These are phyloP conservation scores for Wallacemonas rigidus DNA, from an alignment of 208 protist genomes.

Conservation along the genomic window DNA sequence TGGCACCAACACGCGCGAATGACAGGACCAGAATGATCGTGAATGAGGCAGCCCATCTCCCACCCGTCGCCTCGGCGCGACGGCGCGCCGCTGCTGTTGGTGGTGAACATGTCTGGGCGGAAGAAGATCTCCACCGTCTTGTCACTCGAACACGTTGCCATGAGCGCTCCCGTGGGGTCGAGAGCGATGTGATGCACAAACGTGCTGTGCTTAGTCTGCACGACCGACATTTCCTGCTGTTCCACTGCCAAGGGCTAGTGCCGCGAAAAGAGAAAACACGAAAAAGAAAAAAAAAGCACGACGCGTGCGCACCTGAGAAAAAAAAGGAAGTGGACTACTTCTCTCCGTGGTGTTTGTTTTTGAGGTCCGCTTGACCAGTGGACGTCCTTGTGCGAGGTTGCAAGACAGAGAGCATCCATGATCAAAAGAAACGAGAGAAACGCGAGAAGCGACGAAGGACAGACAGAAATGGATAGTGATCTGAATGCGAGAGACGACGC, in stretches of 20 bases:
- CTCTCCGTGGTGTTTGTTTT: no score
- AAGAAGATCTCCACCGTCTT: constrained; percentile 84
- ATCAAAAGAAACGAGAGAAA: no score
- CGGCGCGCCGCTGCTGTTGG: constrained; percentile 1
- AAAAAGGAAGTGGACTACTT: no score
- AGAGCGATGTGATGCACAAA: constrained; percentile 87
- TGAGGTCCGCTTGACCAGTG: no score
- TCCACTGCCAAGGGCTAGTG: no score
- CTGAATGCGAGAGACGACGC: no score
- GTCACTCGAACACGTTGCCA: constrained; percentile 89
- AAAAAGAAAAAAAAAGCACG: neutral
- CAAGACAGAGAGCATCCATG: no score
- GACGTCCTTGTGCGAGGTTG: no score
- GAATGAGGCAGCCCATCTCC: constrained; percentile 65
- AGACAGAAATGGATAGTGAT: no score
- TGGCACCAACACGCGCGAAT: constrained; percentile 85
- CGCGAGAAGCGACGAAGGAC: no score
- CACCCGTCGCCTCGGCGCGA: constrained; percentile 34
- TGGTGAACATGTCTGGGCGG: constrained; percentile 25
- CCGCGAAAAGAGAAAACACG: constrained; percentile 20
- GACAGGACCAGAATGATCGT: constrained; percentile 78
- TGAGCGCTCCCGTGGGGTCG: constrained; percentile 69
- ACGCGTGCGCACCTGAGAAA: no score
- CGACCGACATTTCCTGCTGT: constrained; percentile 31
- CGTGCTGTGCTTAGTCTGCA: constrained; percentile 68